phyloP scores from a whole-genome alignment of 1,284 basidiomycete species.

The Leccinum solheimii region DNA sequence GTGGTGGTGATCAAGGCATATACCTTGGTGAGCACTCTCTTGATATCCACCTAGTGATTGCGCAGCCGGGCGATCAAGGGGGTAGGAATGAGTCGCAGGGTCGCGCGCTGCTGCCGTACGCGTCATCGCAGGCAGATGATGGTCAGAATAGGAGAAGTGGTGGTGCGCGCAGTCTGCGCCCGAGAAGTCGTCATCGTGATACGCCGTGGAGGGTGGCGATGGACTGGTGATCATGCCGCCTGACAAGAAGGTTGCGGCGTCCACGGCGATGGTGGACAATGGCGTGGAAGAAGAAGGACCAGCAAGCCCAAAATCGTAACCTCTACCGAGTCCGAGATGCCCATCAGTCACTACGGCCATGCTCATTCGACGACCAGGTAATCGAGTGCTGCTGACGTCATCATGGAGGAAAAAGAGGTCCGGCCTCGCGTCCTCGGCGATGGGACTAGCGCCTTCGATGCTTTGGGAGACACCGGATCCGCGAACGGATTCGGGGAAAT shows the following conservation, averaged over 20 bases:
- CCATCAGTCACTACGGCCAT: slow-evolving; percentile 15
- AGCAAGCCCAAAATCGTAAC: slow-evolving; percentile 9
- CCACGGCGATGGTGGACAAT: slow-evolving; percentile 19
- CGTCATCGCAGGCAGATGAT: slow-evolving; percentile 17
- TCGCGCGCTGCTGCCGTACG: slow-evolving; percentile 14
- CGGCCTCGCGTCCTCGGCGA: slow-evolving; percentile 31
- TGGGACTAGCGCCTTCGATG: slow-evolving; percentile 13
- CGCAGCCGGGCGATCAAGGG: slow-evolving; percentile 24
- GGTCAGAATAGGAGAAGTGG: slow-evolving; percentile 21
- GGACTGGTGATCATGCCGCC: slow-evolving; percentile 22
- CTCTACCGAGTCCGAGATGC: slow-evolving; percentile 9
- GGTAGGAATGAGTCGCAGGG: slow-evolving; percentile 9
- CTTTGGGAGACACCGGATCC: slow-evolving; percentile 21
- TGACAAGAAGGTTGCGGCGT: slow-evolving; percentile 17
- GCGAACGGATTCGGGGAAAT: slow-evolving; percentile 26
- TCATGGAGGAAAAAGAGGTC: slow-evolving; percentile 14
- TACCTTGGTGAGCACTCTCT: slow-evolving; percentile 21
- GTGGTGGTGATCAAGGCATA: slow-evolving; percentile 24
- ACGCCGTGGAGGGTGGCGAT: slow-evolving; percentile 26
- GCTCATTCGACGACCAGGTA: slow-evolving; percentile 20
- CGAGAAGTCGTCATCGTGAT: slow-evolving; percentile 27
- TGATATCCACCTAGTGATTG: slow-evolving; percentile 21
- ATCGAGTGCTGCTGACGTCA: slow-evolving; percentile 23
- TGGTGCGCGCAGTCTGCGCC: slow-evolving; percentile 17
- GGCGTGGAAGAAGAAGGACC: slow-evolving; percentile 13